Evolutionary conservation across 805 yeast species (phyloP), one percentile per base, ranked within the genome.

Genomic region (Lipomyces chichibuensis): DNA sequence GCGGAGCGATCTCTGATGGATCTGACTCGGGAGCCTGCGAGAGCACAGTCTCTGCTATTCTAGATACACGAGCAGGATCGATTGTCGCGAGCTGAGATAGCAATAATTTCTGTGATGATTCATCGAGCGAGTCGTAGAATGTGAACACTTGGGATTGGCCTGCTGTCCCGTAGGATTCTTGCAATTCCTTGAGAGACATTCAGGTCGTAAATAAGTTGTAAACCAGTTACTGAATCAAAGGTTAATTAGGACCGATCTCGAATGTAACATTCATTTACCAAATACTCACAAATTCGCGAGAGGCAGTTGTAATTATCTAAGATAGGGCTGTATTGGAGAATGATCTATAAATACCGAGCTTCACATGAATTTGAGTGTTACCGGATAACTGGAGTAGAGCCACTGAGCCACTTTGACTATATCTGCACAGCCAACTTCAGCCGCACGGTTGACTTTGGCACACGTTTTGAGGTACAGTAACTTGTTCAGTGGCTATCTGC

Each of bases 81-180:
- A 81, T 76, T 54, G 70, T 56, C 14, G 64, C 64, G 33, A 81
- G 76, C 73, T 80, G 83, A n/a, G 62, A 52, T 35, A 74, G 70
- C 52, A 81, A 71, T 35, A 66, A n/a, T 1, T 63, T 54, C 63
- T 73, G 67, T 59, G 78, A 75, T 2, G 63, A 65, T 6, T 57
- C 73, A 35, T 69, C 53, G 35, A 81, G 78, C 59, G 63, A 27
- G 70, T 77, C 78, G 72, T 75, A 78, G 66, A 78, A 79, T 53
- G 73, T 71, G 70, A 79, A 80, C 8, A 80, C 82, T 46, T 81
- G 83, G 64, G 70, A 80, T 71, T 81, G 83, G 69, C 78, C 79
- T 14, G 79, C 80, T 2, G 66, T 69, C 37, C 76, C 75, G 55
- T 77, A 74, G 14, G 73, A 76, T 25, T 27, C 61, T 23, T 56